Evolutionary conservation across 2,329 filamentous ascomycete species (phyloP).

Genomic region (Periconia digitata): DNA sequence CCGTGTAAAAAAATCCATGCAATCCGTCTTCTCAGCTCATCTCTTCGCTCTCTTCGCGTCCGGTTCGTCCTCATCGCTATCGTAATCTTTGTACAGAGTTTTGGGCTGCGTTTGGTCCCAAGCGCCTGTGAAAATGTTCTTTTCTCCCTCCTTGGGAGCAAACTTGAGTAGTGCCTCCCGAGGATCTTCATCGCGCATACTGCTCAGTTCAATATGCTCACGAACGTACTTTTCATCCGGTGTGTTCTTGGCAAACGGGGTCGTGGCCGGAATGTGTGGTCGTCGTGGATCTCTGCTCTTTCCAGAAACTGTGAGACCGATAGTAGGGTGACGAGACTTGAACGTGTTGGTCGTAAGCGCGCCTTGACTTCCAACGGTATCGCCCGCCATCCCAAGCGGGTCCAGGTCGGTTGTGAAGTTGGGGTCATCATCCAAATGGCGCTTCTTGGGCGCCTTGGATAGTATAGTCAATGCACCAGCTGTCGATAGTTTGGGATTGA

Average conservation of each 20-base stretch:
- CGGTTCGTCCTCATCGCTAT: constrained; percentile 78
- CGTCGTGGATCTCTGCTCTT: constrained; percentile 76
- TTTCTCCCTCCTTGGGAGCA: constrained; percentile 87
- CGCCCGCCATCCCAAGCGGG: constrained; percentile 77
- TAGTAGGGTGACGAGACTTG: constrained; percentile 64
- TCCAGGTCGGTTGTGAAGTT: constrained; percentile 74
- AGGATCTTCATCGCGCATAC: constrained; percentile 95
- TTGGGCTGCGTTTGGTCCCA: constrained; percentile 92
- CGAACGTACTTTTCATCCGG: constrained; percentile 89
- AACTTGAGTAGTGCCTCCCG: constrained; percentile 93
- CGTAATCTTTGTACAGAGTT: constrained; percentile 85
- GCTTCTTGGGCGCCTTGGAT: constrained; percentile 89
- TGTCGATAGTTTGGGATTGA: constrained; percentile 79
- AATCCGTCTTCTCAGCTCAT: constrained; percentile 6
- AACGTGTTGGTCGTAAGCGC: constrained; percentile 47
- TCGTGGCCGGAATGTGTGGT: constrained; percentile 81
- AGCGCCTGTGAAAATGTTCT: constrained; percentile 91
- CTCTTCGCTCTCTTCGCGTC: constrained; percentile 59
- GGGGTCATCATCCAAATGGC: constrained; percentile 92
- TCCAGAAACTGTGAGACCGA: constrained; percentile 77
- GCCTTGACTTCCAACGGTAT: constrained; percentile 64
- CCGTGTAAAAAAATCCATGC: constrained; percentile 11
- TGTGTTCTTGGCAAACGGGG: constrained; percentile 87
- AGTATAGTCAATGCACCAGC: constrained; percentile 86
- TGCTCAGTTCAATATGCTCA: constrained; percentile 83